Conservation (phyloP, 2,329 filamentous ascomycete genomes). For the Sporothrix brasiliensis region DNA sequence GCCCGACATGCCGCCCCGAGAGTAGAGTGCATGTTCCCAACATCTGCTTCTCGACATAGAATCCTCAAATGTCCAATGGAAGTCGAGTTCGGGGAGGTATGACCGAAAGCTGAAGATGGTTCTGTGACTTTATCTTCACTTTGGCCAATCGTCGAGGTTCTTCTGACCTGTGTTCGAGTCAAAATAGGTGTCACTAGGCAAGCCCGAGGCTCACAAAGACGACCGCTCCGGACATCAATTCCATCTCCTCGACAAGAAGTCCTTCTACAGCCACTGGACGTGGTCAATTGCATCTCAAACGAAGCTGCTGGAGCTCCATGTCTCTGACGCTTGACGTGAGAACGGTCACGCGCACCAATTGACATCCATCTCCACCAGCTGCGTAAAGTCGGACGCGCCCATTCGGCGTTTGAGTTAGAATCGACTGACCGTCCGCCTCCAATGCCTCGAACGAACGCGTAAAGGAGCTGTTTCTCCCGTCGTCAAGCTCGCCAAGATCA, state of each 20-base stretch:
- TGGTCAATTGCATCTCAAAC: not conserved
- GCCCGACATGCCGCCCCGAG: too few species aligned
- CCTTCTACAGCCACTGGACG: not conserved
- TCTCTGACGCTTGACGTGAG: not conserved
- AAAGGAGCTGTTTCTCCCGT: not conserved
- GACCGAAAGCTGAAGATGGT: not conserved
- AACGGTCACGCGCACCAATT: not conserved
- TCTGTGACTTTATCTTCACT: too few species aligned
- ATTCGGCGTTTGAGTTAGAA: too few species aligned
- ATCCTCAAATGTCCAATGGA: not conserved
- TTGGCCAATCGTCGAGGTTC: not conserved
- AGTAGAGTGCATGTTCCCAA: not conserved
- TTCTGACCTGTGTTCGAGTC: not conserved
- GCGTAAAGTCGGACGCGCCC: not conserved
- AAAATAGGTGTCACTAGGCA: not conserved
- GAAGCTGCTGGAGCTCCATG: not conserved
- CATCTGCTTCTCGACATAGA: constrained; percentile 1
- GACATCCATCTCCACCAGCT: not conserved
- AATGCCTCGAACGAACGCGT: not conserved
- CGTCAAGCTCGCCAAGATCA: not conserved
- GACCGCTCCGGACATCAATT: not conserved
- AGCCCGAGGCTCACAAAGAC: not conserved
- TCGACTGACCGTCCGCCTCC: too few species aligned
- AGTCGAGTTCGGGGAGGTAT: too few species aligned
- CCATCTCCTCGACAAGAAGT: not conserved